Evolutionary conservation across 1,139 yeast species (phyloP).

Genomic region (Candida frijolesensis): DNA sequence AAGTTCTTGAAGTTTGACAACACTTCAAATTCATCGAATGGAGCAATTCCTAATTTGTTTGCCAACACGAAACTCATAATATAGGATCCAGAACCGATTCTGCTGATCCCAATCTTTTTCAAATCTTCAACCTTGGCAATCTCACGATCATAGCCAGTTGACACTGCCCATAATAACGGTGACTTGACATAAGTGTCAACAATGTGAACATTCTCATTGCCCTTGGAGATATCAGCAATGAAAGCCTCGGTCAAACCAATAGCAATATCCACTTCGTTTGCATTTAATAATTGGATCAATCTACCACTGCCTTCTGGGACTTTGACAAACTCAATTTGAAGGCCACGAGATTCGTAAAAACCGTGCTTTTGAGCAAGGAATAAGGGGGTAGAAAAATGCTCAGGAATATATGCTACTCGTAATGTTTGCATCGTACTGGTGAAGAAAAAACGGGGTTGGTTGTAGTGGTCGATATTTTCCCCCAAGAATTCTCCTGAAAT

Average conservation of each 20-base stretch:
- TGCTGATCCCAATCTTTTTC: slow-evolving; percentile 72
- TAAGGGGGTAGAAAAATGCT: slow-evolving; percentile 87
- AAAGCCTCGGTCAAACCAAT: slow-evolving; percentile 92
- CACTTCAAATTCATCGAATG: slow-evolving; percentile 56
- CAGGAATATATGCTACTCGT: slow-evolving; percentile 84
- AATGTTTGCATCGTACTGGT: slow-evolving; percentile 12
- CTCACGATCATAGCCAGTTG: slow-evolving; percentile 66
- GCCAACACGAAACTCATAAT: slow-evolving; percentile 89
- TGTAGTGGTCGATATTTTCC: neutral
- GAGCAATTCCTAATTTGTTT: slow-evolving; percentile 47
- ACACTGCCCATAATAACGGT: slow-evolving; percentile 88
- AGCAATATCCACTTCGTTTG: slow-evolving; percentile 69
- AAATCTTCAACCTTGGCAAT: slow-evolving; percentile 53
- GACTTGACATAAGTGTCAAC: slow-evolving; percentile 83
- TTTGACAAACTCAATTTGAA: slow-evolving; percentile 65
- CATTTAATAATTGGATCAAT: slow-evolving; percentile 70
- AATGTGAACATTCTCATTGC: slow-evolving; percentile 61
- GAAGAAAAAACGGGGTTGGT: neutral
- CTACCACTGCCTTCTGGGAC: slow-evolving; percentile 91
- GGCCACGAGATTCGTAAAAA: slow-evolving; percentile 47
- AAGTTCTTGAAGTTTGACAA: slow-evolving; percentile 72
- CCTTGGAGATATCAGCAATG: slow-evolving; percentile 78
- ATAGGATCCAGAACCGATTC: slow-evolving; percentile 90
- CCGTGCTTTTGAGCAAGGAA: slow-evolving; percentile 68
- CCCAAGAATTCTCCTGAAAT: too few species aligned